These are phyloP conservation scores for Serpula lacrymans DNA, from an alignment of 768 basidiomycete genomes.

Conservation along the genomic window DNA sequence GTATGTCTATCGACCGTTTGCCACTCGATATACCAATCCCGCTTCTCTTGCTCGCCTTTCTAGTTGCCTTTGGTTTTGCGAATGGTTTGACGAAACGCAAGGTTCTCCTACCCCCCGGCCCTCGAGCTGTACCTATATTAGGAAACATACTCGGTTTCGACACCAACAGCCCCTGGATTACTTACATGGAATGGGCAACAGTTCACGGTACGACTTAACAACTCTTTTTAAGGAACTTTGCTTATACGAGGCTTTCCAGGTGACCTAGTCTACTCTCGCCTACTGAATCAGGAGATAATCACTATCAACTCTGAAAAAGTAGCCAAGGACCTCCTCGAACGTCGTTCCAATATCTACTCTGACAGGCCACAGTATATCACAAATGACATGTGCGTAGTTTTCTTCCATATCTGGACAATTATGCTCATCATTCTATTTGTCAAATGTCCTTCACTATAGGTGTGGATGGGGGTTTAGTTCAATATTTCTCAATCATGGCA, in stretches of 20 bases:
- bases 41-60: too few species aligned
- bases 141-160: not conserved
- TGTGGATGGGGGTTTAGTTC: constrained; percentile 27
- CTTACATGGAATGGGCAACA: constrained; percentile 22
- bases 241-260: constrained; percentile 18
- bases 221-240: too few species aligned
- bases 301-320: constrained; percentile 38
- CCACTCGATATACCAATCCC: too few species aligned
- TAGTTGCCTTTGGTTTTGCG: too few species aligned
- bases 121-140: not conserved
- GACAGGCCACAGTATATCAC: constrained; percentile 34
- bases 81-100: too few species aligned
- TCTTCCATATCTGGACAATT: too few species aligned
- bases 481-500: constrained; percentile 24
- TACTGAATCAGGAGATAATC: constrained; percentile 39
- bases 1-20: too few species aligned
- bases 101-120: not conserved
- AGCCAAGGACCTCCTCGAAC: constrained; percentile 40
- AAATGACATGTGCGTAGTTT: constrained; percentile 36
- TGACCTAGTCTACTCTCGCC: constrained; percentile 37
- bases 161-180: constrained; percentile 6
- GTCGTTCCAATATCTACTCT: constrained; percentile 39
- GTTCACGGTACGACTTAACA: too few species aligned
- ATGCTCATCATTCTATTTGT: too few species aligned
- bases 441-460: too few species aligned